Percentiles rank a stretch among this genome's conserved stretches.
Conservation (phyloP, 108 stramenopile genomes). For the Ochromonas danica region DNA sequence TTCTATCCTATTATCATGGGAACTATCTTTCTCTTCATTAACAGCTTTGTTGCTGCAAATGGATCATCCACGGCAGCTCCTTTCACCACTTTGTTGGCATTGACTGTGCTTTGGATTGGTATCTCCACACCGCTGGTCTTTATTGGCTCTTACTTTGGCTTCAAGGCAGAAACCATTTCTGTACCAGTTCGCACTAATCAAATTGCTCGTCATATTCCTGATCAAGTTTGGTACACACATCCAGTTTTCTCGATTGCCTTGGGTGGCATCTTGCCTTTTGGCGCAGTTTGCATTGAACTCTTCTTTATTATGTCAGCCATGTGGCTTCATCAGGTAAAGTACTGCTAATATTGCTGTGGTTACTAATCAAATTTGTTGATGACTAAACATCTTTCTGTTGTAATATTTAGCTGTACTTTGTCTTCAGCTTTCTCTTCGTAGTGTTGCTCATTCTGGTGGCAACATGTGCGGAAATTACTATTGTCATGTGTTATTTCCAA, state of each 20-base stretch:
- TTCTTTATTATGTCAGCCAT: conserved; percentile 89
- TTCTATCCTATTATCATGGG: conserved; percentile 31
- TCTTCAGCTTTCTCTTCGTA: conserved; percentile 93
- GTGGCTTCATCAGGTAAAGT: conserved; percentile 27
- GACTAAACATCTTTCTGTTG: conserved; percentile 60
- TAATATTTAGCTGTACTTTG: conserved; percentile 80
- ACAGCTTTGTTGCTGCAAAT: conserved; percentile 7
- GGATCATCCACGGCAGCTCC: conserved; percentile 34
- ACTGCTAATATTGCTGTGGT: background rate
- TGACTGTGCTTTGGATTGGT: conserved; percentile 89
- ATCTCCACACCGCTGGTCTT: conserved; percentile 83
- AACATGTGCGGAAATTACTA: conserved; percentile 93
- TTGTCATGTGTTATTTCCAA: conserved; percentile 97
- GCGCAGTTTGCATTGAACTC: conserved; percentile 93
- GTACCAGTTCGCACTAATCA: conserved; percentile 69
- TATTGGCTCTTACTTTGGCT: conserved; percentile 97
- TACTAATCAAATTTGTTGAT: background rate
- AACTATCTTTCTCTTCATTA: background rate
- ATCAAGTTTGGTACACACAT: conserved; percentile 81
- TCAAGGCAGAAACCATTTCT: conserved; percentile 73
- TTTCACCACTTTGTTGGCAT: conserved; percentile 47
- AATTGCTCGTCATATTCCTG: conserved; percentile 86
- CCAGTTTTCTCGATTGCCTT: conserved; percentile 74
- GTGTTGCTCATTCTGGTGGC: conserved; percentile 89
- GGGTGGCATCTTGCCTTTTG: conserved; percentile 96